Evolutionary conservation across 306 rosid species (phyloP), one percentile per base, ranked within the genome.

Genomic region (Cajanus cajan): DNA sequence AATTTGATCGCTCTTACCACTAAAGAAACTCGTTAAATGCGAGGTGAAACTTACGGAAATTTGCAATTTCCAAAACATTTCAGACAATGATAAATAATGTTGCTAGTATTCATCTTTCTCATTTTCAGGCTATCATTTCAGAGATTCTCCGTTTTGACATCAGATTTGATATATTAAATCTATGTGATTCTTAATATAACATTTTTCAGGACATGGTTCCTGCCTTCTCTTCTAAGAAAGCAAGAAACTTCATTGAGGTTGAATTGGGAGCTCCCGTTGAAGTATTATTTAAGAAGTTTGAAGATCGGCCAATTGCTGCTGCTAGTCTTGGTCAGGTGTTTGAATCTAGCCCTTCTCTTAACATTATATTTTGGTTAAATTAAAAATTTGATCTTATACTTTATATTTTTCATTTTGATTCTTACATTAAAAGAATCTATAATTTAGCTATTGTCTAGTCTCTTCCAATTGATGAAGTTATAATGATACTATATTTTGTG

Each of bases 321-420:
- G 98, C 98, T 61, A 93, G 98, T 83, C 96, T 93, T 82, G 96
- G 98, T 80, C 98, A 93, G 96, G 97, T 93, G 80, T 79, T 86
- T 75, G 16, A 55, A 47, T 73, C 74, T 59, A 66, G 7, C 51
- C 70, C 76, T 31, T 33, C 9, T 8, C 52, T 31, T 18, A 62
- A 31, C 48, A 62, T 22, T 18, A 52, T 67, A 22, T 78, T 67
- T 75, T 43, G 19, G 9, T 12, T 58, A 25, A 52, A 52, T 0
- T 52, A 19, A 52, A 52, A 8, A 52, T 18, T 18, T 51, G 24
- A 13, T 52, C 15, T 8, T 19, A 52, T 19, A 52, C 61, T 52
- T 52, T 1, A 52, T 4, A 8, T 19, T 52, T 52, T 52, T 16
- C 59, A 52, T 18, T 7, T 52, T 52, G 5, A 52, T 52, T 4